Evolutionary conservation across 2,329 filamentous ascomycete species (phyloP).

Genomic region (Venturia oleaginea): DNA sequence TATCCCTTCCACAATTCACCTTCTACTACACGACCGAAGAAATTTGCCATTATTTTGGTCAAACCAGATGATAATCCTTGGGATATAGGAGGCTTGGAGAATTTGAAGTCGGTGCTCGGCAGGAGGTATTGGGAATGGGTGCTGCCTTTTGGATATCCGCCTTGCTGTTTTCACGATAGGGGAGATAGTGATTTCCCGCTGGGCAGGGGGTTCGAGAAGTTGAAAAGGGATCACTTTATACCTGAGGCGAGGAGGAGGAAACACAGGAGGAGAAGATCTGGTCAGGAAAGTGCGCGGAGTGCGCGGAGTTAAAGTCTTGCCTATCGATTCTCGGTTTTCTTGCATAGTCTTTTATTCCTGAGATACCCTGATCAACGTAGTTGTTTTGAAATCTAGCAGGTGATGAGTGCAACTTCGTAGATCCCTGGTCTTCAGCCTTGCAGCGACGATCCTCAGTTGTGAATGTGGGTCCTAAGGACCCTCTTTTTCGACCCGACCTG

Average conservation of each 20-base stretch:
- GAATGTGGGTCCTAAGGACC: too few relatives aligned
- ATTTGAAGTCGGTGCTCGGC: constrained; percentile 77
- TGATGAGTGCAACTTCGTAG: too few relatives aligned
- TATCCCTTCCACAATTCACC: neutral
- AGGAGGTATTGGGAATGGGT: constrained; percentile 65
- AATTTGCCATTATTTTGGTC: constrained; percentile 72
- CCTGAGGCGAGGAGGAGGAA: neutral
- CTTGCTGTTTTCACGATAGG: constrained; percentile 60
- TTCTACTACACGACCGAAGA: constrained; percentile 18
- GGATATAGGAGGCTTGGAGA: constrained; percentile 60
- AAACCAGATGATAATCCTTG: constrained; percentile 74
- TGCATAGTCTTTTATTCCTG: neutral
- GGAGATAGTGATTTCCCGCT: constrained; percentile 59
- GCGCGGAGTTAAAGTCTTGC: neutral
- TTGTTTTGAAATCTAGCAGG: too few relatives aligned
- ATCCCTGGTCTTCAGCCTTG: too few relatives aligned
- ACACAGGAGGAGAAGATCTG: neutral
- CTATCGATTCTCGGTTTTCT: neutral
- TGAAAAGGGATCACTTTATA: constrained; percentile 24
- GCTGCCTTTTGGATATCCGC: constrained; percentile 64
- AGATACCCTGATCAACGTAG: too few relatives aligned
- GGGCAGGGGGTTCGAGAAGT: constrained; percentile 49
- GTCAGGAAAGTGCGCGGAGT: neutral
- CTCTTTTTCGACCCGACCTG: too few relatives aligned
- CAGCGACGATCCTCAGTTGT: too few relatives aligned